phyloP scores from a whole-genome alignment of 139 green algal species.

The Haematococcus lacustris region DNA sequence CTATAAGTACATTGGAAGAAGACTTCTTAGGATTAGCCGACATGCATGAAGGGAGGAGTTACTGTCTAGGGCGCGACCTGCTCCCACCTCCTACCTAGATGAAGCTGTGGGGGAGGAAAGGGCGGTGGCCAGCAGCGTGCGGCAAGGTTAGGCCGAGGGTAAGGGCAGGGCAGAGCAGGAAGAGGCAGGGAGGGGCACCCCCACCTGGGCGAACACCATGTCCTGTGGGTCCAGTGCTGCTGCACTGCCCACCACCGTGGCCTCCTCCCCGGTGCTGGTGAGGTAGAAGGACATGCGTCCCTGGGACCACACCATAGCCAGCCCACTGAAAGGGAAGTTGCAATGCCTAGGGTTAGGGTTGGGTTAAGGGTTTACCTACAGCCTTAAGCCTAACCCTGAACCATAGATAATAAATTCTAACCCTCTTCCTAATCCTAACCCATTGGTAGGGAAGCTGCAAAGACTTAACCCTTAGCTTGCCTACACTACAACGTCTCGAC shows the following conservation, averaged over 20 bases:
- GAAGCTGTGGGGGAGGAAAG: no score
- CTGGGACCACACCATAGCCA: constrained; percentile 19
- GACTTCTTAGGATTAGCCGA: no score
- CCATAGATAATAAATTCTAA: background rate
- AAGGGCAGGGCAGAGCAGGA: background rate
- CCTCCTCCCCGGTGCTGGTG: constrained; percentile 86
- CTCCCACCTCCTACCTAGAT: no score
- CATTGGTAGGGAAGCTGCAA: background rate
- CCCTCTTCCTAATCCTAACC: background rate
- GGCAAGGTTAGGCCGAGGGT: no score
- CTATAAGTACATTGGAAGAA: no score
- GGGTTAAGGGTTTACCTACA: background rate
- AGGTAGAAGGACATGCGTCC: constrained; percentile 94
- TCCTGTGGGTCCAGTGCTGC: constrained; percentile 69
- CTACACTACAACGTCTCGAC: no score
- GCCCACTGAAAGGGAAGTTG: background rate
- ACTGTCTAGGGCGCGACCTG: background rate
- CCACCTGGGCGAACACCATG: constrained; percentile 30
- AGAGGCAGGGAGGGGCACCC: background rate
- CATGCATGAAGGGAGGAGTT: background rate
- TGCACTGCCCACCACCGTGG: constrained; percentile 68
- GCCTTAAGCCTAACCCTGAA: background rate
- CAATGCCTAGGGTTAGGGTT: background rate
- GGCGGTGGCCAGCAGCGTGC: no score
- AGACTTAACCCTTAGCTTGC: background rate